phyloP scores from a whole-genome alignment of 225 moss, liverwort and hornwort species.

The Physcomitrellopsis africana region DNA sequence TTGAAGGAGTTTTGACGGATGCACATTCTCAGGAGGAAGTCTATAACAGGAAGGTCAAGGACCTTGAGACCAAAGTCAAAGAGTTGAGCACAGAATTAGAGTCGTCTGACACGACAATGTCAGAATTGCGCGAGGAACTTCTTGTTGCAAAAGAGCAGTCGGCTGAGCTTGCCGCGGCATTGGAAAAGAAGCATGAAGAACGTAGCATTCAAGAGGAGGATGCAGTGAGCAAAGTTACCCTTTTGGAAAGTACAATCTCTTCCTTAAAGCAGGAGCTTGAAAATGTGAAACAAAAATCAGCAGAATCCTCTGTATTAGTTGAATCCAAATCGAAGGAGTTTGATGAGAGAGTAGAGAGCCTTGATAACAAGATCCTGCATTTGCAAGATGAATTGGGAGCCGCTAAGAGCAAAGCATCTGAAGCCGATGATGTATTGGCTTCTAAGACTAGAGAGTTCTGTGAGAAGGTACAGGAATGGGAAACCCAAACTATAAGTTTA shows the following conservation, averaged over 20 bases:
- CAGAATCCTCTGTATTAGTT: conserved; percentile 24
- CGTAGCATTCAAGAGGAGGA: conserved; percentile 24
- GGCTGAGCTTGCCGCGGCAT: conserved; percentile 30
- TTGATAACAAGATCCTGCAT: conserved; percentile 29
- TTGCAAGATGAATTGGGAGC: conserved; percentile 41
- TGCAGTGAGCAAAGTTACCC: conserved; percentile 15
- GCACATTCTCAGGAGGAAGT: conserved; percentile 32
- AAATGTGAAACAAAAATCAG: conserved; percentile 22
- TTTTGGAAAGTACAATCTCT: conserved; percentile 31
- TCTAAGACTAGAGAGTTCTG: conserved; percentile 42
- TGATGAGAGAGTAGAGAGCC: conserved; percentile 30
- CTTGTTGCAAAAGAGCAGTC: conserved; percentile 28
- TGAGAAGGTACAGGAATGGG: conserved; percentile 38
- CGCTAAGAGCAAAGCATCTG: conserved; percentile 35
- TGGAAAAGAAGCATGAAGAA: conserved; percentile 40
- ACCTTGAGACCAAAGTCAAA: conserved; percentile 32
- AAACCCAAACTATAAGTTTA: conserved; percentile 32
- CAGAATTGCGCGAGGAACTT: conserved; percentile 42
- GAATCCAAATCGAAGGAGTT: conserved; percentile 39
- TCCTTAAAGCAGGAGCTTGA: conserved; percentile 41
- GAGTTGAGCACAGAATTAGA: conserved; percentile 31
- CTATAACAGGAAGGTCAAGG: conserved; percentile 29
- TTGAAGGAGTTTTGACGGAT: conserved; percentile 35
- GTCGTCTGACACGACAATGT: conserved; percentile 25
- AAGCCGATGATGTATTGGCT: conserved; percentile 27